Conservation (phyloP, 225 moss, liverwort and hornwort genomes). For the Physcomitrium patens region DNA sequence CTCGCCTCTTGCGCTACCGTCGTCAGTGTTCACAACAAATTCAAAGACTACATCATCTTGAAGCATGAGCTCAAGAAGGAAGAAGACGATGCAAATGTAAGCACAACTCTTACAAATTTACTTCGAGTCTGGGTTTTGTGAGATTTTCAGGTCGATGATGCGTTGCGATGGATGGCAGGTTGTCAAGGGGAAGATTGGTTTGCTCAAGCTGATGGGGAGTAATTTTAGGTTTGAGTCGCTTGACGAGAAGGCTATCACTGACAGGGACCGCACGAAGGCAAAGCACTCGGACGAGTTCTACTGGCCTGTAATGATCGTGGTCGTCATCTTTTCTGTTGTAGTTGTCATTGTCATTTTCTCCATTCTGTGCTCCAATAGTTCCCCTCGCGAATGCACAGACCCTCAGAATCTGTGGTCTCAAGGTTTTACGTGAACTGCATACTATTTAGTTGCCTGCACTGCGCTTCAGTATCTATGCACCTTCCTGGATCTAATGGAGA, state of each 20-base stretch:
- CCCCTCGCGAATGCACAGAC: too few species aligned
- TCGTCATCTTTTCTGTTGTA: constrained; percentile 10
- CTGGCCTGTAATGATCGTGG: background rate
- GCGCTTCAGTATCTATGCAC: too few species aligned
- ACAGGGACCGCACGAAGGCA: background rate
- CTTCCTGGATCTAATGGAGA: too few species aligned
- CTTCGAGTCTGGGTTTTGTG: too few species aligned
- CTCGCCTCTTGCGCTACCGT: constrained; percentile 17
- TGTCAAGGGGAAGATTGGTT: background rate
- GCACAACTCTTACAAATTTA: background rate
- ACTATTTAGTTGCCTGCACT: too few species aligned
- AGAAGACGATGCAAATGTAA: constrained; percentile 19
- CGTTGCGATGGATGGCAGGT: background rate
- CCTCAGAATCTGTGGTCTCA: too few species aligned
- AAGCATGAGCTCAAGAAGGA: background rate
- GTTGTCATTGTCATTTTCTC: background rate
- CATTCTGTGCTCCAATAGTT: background rate
- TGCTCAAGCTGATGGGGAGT: background rate
- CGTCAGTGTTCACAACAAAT: constrained; percentile 6
- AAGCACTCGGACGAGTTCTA: background rate
- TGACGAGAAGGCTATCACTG: background rate
- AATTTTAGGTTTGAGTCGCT: background rate
- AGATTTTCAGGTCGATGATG: background rate
- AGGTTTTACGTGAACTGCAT: too few species aligned
- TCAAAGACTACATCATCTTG: background rate